Evolutionary conservation across 192 early-diverging fungal genomes (phyloP), one percentile per base, ranked within the genome.

Genomic region (Spizellomyces punctatus): DNA sequence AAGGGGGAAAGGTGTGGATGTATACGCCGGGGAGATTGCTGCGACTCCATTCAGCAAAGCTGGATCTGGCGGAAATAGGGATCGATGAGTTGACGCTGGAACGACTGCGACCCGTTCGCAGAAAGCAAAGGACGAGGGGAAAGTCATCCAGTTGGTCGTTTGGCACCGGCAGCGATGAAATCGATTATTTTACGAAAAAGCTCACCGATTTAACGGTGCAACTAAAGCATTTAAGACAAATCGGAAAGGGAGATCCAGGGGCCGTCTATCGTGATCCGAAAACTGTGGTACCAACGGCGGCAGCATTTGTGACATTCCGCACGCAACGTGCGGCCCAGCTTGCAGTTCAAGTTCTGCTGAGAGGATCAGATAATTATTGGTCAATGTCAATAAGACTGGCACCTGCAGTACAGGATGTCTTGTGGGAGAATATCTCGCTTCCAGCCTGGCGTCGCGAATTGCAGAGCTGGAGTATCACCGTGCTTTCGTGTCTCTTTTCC

Each of bases 231-330:
- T 67, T 74, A 47, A 63, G 78, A 16, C n/a, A 58, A 63, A 61
- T 73, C 41, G 72, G 64, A 6, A 8, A 56, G 12, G 69, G n/a
- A 6, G 64, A 67, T 10, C 44, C 47, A 5, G 21, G 48, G 45
- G 16, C 56, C 19, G 17, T 66, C 14, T 67, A 64, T n/a, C 52
- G 65, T 17, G 66, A 74, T 42, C 59, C 58, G 41, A 41, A 71
- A 43, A 71, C 42, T 5, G 21, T 67, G 2, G 41, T 62, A 14
- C 43, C 64, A 3, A 64, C 68, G 27, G 73, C 76, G 10, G 73
- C 82, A 9, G 85, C 69, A 1, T 86, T 86, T 71, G 82, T 86
- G 5, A 86, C 85, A 5, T 86, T 86, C 65, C 72, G 71, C 21
- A 67, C 76, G 6, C 80, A 80, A 58, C 47, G 75, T 42, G 42